Evolutionary conservation across 2,329 filamentous ascomycete species (phyloP), one percentile per base, ranked within the genome.

Genomic region (Fragosphaeria purpurea): DNA sequence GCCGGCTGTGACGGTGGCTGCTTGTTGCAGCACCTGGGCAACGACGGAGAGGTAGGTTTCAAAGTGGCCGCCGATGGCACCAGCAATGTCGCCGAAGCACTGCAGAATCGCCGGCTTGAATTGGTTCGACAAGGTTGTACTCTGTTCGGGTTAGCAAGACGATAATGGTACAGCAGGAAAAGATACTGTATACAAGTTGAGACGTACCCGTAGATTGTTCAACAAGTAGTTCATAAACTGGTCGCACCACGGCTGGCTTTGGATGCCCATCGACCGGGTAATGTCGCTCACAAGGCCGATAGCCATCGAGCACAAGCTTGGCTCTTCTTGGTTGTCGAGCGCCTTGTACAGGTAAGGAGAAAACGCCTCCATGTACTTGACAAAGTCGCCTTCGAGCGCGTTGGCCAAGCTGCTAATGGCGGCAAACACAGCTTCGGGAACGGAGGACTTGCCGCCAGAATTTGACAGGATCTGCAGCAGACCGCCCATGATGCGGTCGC

Each of bases 21-120:
- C 93, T 67, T 97, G 91, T 69, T 96, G 88, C 56, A 98, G 76
- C 12, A 98, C 91, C 65, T 91, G 86, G 31, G 88, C 93, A 52
- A 98, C 93, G 44, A 97, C 88, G 4, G 85, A 80, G 37, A 98
- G 76, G 64, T 98, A 98, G 0, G 85, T 88, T 71, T 97, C 89
- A 58, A 98, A 98, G 61, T 88, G 82, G 33, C 86, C 87, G 55
- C 85, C 82, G 60, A 98, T 98, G 47, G 93, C 90, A 60, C 90
- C 87, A 40, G 93, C 93, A 69, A 98, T 95, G 63, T 98, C 93
- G 53, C 93, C 93, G 63, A 98, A 98, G 66, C 89, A 96, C 69
- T 97, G 91, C 50, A 98, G 79, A 57, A 98, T 98, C 33, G 93
- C 89, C 43, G 93, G 93, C 79, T 97, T 97, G 72, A 97, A 94